A percentile compares a stretch with the other conserved stretches of the same genome.
phyloP scores from a whole-genome alignment of 768 basidiomycete genomes.

The Phaeotremella fagi region DNA sequence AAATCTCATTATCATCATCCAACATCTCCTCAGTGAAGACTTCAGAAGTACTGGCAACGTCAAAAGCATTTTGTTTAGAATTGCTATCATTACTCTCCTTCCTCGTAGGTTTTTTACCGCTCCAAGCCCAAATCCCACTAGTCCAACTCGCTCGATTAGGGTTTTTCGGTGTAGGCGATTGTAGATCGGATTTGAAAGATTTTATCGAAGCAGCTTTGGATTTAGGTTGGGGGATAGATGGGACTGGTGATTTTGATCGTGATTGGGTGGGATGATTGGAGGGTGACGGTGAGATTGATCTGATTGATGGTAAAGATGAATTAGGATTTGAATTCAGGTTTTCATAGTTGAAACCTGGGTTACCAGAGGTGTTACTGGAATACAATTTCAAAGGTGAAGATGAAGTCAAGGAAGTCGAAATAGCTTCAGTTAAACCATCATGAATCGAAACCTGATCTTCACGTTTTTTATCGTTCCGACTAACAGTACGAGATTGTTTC shows the following conservation, averaged over 20 bases:
- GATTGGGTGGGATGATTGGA: slow-evolving; percentile 8
- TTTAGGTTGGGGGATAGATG: slow-evolving; percentile 16
- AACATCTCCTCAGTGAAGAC: slow-evolving; percentile 4
- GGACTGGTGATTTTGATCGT: slow-evolving; percentile 17
- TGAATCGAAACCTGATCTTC: slow-evolving; percentile 23
- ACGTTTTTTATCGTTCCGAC: neutral
- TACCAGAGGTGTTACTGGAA: too few species aligned
- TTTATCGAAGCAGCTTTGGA: neutral
- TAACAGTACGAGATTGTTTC: slow-evolving; percentile 3
- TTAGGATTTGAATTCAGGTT: neutral
- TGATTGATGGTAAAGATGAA: neutral
- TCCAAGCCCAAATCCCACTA: slow-evolving; percentile 40
- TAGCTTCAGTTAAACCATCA: slow-evolving; percentile 40
- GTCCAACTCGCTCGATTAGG: slow-evolving; percentile 26
- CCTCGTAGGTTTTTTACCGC: slow-evolving; percentile 8
- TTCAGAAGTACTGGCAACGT: neutral
- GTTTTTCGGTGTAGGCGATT: neutral
- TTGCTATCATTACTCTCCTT: slow-evolving; percentile 13
- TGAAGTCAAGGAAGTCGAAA: slow-evolving; percentile 38
- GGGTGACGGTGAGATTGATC: slow-evolving; percentile 14
- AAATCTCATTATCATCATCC: slow-evolving; percentile 28
- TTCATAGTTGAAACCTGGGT: neutral
- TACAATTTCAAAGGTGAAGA: neutral
- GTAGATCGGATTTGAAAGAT: slow-evolving; percentile 1
- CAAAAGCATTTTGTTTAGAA: too few species aligned